Evolutionary conservation across 495 filamentous ascomycete genomes (phyloP), one percentile per base, ranked within the genome.

Genomic region (Podospora australis): DNA sequence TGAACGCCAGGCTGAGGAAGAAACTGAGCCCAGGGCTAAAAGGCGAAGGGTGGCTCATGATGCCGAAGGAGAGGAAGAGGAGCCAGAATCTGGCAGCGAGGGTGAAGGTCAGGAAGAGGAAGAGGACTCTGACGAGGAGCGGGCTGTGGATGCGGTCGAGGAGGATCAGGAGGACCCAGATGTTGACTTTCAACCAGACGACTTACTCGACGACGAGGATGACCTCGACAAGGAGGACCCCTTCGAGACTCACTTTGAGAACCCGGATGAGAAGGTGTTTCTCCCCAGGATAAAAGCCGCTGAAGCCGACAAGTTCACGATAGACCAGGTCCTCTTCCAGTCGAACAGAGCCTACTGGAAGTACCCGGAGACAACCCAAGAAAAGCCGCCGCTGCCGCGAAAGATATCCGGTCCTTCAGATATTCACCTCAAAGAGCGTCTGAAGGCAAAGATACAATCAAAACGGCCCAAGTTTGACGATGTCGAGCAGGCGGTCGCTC

Each of bases 201-300:
- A 60, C 24, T 14, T 61, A 28, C 58, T 64, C n/a, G 70, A 73
- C 30, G 65, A 72, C 20, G 69, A 75, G 10, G 76, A 80, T 39
- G 62, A 74, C 16, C 70, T 74, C 24, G 71, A 80, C 66, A 62
- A 64, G 21, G 70, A 71, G 1, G 90, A 95, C 62, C 82, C 87
- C 2, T 96, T 94, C 58, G 81, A 90, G 40, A 69, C 72, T 26
- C 91, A 96, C 63, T 91, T 95, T 65, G 75, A 78, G 23, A 66
- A 68, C 17, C 77, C 79, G 1, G 76, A 86, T 14, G 77, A 83
- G 30, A 67, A 74, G 5, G 64, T 74, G 16, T 53, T 89, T 2
- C 64, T 69, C 7, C 64, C 64, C 52, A 71, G 72, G 40, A 32
- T 79, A 7, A 68, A 69, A 25, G 63, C 68, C 6, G 68, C 90